Percentiles rank a stretch among this genome's conserved stretches.
Evolutionary conservation across 495 filamentous ascomycete genomes (phyloP).

Genomic region (Acidomyces sp.): DNA sequence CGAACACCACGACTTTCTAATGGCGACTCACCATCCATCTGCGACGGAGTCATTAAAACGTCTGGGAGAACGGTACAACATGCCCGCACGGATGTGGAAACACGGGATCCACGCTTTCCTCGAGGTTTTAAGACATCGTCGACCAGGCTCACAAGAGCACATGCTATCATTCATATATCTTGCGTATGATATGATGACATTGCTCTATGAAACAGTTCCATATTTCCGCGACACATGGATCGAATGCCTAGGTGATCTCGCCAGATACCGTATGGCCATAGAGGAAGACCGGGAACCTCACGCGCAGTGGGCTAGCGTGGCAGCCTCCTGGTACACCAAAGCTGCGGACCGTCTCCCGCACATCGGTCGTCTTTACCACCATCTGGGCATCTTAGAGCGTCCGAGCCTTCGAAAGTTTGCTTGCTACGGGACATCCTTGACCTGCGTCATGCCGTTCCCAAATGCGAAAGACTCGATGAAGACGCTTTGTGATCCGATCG

Average conservation of each 20-base stretch:
- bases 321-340: conserved; percentile 68
- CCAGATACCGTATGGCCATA: conserved; percentile 62
- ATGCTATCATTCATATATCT: conserved; percentile 75
- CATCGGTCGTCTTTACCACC: conserved; percentile 68
- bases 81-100: conserved; percentile 78
- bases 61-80: conserved; percentile 56
- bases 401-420: conserved; percentile 67
- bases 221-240: conserved; percentile 79
- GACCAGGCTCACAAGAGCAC: conserved; percentile 59
- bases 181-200: conserved; percentile 68
- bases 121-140: conserved; percentile 53
- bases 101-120: conserved; percentile 71
- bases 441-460: conserved; percentile 26
- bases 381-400: conserved; percentile 67
- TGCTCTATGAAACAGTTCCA: conserved; percentile 63
- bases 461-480: conserved; percentile 54
- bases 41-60: conserved; percentile 44
- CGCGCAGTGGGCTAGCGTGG: conserved; percentile 54
- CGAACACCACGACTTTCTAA: conserved; percentile 72
- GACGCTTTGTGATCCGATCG: conserved; percentile 57
- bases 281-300: conserved; percentile 62
- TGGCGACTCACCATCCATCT: conserved; percentile 63
- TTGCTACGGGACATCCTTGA: conserved; percentile 42
- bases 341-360: conserved; percentile 58
- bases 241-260: conserved; percentile 74